These are phyloP conservation scores for Teunomyces stri DNA, from an alignment of 805 yeast genomes.

Conservation along the genomic window DNA sequence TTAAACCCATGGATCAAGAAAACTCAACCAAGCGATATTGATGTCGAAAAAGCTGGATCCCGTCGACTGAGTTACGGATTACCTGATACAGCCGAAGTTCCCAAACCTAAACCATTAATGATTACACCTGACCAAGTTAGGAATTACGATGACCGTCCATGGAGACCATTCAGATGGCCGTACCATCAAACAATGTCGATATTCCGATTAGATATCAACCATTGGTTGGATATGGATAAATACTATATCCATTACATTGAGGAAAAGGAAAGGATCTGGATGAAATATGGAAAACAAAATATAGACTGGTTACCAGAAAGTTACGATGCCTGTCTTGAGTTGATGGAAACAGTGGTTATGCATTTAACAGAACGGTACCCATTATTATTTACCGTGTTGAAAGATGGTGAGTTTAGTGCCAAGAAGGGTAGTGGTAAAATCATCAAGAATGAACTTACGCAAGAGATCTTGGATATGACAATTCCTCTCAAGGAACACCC, in stretches of 20 bases:
- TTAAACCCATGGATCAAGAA: neutral
- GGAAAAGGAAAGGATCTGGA: slow-evolving; percentile 59
- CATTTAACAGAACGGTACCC: slow-evolving; percentile 67
- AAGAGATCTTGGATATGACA: slow-evolving; percentile 59
- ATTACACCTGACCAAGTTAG: slow-evolving; percentile 67
- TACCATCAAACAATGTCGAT: slow-evolving; percentile 79
- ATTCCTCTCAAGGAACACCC: slow-evolving; percentile 64
- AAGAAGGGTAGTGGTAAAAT: slow-evolving; percentile 38
- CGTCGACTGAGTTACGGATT: slow-evolving; percentile 8
- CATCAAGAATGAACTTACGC: slow-evolving; percentile 59
- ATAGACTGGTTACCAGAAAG: slow-evolving; percentile 67
- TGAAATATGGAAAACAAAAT: slow-evolving; percentile 57
- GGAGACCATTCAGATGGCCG: slow-evolving; percentile 82
- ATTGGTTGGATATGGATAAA: slow-evolving; percentile 80
- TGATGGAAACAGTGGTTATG: slow-evolving; percentile 59
- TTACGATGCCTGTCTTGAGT: slow-evolving; percentile 57
- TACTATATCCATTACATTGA: slow-evolving; percentile 64
- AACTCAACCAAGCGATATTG: neutral
- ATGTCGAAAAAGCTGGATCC: slow-evolving; percentile 12
- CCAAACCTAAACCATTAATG: slow-evolving; percentile 55
- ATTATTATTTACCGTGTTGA: slow-evolving; percentile 49
- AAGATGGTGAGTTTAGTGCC: slow-evolving; percentile 31
- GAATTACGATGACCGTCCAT: slow-evolving; percentile 69
- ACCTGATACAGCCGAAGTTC: slow-evolving; percentile 16
- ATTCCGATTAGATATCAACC: slow-evolving; percentile 66